Conservation (phyloP, 179 eudicot species). For the Spinacia oleracea region DNA sequence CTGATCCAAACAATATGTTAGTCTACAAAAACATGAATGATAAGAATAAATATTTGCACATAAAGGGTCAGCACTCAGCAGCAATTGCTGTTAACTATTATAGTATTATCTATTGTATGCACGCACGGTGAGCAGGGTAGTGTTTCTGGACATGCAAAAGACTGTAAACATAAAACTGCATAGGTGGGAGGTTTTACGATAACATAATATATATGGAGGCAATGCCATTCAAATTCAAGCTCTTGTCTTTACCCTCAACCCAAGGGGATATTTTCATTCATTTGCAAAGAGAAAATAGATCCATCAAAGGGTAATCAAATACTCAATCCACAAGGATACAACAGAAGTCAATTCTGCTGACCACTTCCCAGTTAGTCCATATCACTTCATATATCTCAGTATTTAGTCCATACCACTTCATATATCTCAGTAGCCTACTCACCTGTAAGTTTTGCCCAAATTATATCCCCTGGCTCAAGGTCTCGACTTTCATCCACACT, state of each 20-base stretch:
- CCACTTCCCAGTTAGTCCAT: neutral
- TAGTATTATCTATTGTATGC: too few species aligned
- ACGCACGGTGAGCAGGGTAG: neutral
- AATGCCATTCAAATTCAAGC: conserved; percentile 8
- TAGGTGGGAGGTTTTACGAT: neutral
- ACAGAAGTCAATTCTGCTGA: neutral
- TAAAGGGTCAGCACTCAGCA: neutral
- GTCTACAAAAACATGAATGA: neutral
- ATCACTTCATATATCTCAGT: neutral
- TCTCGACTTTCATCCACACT: conserved; percentile 81
- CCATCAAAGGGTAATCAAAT: neutral
- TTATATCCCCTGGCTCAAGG: conserved; percentile 82
- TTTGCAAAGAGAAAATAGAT: neutral
- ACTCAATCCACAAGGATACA: neutral
- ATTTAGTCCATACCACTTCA: neutral
- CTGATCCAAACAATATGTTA: too few species aligned
- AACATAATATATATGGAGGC: neutral
- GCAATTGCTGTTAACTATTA: neutral
- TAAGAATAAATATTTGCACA: neutral
- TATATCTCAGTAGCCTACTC: conserved; percentile 16
- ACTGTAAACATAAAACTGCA: neutral
- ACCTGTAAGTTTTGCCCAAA: conserved; percentile 97
- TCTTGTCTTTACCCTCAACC: neutral
- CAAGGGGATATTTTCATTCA: conserved; percentile 3
- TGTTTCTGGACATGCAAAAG: neutral